Base-by-base conservation (phyloP, 1,284 basidiomycete genomes). In the Cryptococcus sp. region DNA sequence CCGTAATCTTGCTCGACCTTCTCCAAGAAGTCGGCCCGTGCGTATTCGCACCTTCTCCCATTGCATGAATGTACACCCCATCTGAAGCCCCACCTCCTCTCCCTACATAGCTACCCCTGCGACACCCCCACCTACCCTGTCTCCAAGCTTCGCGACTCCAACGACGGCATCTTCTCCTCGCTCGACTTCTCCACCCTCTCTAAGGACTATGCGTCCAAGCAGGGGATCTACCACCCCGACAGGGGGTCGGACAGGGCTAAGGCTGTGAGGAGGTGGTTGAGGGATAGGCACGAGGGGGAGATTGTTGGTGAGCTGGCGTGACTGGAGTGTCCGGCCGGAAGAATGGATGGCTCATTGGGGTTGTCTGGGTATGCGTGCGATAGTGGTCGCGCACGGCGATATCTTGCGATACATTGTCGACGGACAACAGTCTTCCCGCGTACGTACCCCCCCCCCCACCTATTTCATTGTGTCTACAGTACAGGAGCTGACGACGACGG, bases 381-480 rank as follows among this genome's bases (percentile, higher is more conserved):
- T 42, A 70, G n/a, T 78, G 37, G 76, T 77, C 6, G 75, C 77
- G 6, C 77, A 78, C 57, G 76, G 77, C 1, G 77, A 78, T 52
- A 74, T 78, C 23, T 55, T 78, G 33, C 61, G 77, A 37, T 63
- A 65, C 57, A 61, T 78, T 35, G 71, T 67, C 1, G 70, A 76
- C 38, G 69, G 71, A 0, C 24, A 69, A 23, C 63, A 71, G 50
- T 66, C 65, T 3, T 54, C 55, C 2, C 55, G 68, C 46, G 71
- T 71, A 56, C 65, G 72, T 42, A 37, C 35, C 15, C 33, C 33
- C 7, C 35, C 18, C 33, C 15, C 0, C n/a, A n/a, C n/a, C n/a
- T n/a, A n/a, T 36, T 4, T 4, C 5, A n/a, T 1, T 18, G n/a
- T 24, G 28, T 12, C 38, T 5, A 4, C 13, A 5, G 13, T 8